These are phyloP conservation scores for Pseudocercospora macadamiae DNA, from an alignment of 2,329 filamentous ascomycete species.

Conservation along the genomic window DNA sequence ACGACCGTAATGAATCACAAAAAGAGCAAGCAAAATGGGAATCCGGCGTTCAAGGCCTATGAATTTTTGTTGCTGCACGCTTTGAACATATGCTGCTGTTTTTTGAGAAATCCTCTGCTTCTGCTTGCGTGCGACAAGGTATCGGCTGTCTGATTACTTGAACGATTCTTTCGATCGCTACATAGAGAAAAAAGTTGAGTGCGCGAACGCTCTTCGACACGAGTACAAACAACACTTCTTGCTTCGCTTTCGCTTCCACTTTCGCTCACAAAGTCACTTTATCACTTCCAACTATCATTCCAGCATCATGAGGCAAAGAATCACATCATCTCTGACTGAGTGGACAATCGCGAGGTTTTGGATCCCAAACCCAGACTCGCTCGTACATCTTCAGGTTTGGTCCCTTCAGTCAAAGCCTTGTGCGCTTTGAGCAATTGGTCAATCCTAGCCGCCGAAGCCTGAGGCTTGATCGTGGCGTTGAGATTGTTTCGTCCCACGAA, in stretches of 20 bases:
- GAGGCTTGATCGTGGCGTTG: not conserved
- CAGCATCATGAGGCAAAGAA: too few species aligned
- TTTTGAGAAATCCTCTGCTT: not conserved
- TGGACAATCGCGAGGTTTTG: not conserved
- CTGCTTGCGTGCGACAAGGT: not conserved
- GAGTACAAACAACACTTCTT: too few species aligned
- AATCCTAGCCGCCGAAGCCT: not conserved
- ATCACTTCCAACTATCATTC: too few species aligned
- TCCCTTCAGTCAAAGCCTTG: slow-evolving; percentile 5
- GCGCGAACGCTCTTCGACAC: not conserved
- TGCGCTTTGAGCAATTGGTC: slow-evolving; percentile 8
- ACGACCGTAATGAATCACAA: slow-evolving; percentile 17
- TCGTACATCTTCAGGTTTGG: not conserved
- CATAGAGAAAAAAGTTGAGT: not conserved
- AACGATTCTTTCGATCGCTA: not conserved
- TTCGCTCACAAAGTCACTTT: not conserved
- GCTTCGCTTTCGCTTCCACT: not conserved
- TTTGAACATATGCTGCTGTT: not conserved
- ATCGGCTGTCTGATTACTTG: not conserved
- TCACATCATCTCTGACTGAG: not conserved
- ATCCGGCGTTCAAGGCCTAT: not conserved
- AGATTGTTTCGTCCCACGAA: not conserved
- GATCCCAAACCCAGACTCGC: not conserved
- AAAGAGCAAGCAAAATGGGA: slow-evolving; percentile 11
- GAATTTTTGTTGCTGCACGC: not conserved